Conservation (phyloP, 306 rosid species). For the Pyrus bretschneideri region DNA sequence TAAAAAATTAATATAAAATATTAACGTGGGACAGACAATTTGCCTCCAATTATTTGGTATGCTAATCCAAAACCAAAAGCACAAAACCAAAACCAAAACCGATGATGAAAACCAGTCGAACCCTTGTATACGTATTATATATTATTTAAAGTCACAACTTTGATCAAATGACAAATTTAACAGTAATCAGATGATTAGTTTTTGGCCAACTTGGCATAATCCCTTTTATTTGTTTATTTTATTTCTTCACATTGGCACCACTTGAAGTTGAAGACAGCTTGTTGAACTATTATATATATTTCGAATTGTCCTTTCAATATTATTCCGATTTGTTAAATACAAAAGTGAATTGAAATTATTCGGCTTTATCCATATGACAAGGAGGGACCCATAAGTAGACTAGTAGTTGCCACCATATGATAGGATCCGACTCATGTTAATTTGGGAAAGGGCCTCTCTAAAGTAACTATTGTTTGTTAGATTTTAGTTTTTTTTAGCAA, state of each 20-base stretch:
- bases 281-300: conserved; percentile 13
- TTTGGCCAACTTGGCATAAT: background rate
- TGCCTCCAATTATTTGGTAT: no score
- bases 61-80: no score
- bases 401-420: background rate
- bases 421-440: background rate
- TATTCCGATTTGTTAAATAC: background rate
- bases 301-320: background rate
- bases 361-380: no score
- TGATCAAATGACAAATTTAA: background rate
- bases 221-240: background rate
- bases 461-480: no score
- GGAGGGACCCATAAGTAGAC: no score
- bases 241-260: background rate
- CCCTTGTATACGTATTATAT: background rate
- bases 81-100: no score
- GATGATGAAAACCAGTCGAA: background rate
- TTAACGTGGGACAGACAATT: no score
- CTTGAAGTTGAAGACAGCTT: conserved; percentile 14
- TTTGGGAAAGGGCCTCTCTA: no score
- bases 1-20: no score
- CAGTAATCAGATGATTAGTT: background rate
- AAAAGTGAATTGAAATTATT: background rate
- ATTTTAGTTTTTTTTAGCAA: no score
- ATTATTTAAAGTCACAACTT: background rate